Base-by-base conservation (phyloP, 768 basidiomycete species). In the Tulasnella sp. region DNA sequence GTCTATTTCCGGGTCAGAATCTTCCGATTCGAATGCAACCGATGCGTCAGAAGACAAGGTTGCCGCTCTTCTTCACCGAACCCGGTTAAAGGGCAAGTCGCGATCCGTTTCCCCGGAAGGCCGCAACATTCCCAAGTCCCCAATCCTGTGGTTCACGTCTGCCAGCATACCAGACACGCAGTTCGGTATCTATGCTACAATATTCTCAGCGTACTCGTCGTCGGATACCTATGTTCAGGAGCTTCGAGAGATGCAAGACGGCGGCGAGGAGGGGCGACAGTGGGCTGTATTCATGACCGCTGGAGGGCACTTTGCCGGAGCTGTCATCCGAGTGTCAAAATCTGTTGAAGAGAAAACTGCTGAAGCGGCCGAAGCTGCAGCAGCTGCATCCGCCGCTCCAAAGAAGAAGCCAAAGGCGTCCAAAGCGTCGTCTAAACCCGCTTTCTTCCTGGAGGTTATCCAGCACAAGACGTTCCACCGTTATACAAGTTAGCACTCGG, bases 241-340 rank as follows among this genome's bases (percentile, higher is more conserved):
- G 77, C 83, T 96, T 29, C 87, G 84, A 78, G 83, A 83, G n/a
- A 86, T 95, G 85, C 95, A 95, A 81, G 79, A 80, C 5, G 83
- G 84, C 9, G 82, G 84, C 15, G 83, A 84, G 17, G 84, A 86
- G 22, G 93, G 90, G 19, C 86, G 95, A 49, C 91, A 88, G 77
- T 97, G 96, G 93, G 93, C 95, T 0, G 83, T 99, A 87, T 92
- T 99, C 80, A 97, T 98, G 95, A 90, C 92, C 52, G 97, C 97
- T 0, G 96, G 97, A 29, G 97, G 97, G 14, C 97, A 99, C 83
- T 99, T 99, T 83, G 97, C 97, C 17, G 97, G 97, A 34, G 91
- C 95, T 75, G 86, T 99, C 40, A 90, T 91, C 15, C 86, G 90
- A 40, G 92, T 94, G 36, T 58, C 54, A 6, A 58, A 58, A 58